Conservation (phyloP, 352 stramenopile genomes). For the Globisporangium acanthophoron region DNA sequence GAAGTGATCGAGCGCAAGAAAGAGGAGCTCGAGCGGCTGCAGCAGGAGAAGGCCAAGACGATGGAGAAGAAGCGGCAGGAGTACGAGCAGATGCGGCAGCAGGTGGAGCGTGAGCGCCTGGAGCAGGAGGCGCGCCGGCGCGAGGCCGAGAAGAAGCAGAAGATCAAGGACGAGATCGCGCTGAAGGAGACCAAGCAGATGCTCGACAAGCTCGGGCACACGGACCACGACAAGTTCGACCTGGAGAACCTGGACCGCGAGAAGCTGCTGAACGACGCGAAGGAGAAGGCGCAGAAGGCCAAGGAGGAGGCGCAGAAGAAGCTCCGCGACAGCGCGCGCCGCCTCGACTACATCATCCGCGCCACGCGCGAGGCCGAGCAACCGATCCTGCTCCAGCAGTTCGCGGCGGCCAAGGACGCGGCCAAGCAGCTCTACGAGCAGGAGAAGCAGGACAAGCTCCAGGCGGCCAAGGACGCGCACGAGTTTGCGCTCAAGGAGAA, state of each 20-base stretch:
- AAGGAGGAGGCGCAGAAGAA: constrained; percentile 94
- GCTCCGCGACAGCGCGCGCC: constrained; percentile 88
- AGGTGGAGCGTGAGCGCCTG: constrained; percentile 77
- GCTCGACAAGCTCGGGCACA: constrained; percentile 75
- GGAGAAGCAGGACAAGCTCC: constrained; percentile 78
- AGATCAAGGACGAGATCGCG: constrained; percentile 95
- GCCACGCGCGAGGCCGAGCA: constrained; percentile 95
- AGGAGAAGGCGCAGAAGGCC: constrained; percentile 93
- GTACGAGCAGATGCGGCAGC: constrained; percentile 60
- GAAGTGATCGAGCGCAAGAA: constrained; percentile 96
- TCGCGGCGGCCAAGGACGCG: constrained; percentile 72
- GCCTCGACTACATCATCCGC: constrained; percentile 95
- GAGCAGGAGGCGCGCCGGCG: constrained; percentile 72
- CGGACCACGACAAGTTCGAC: constrained; percentile 59
- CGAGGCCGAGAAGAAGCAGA: constrained; percentile 93
- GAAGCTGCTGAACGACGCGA: constrained; percentile 89
- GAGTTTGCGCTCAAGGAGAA: constrained; percentile 89
- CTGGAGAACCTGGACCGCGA: constrained; percentile 75
- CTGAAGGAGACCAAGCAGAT: constrained; percentile 87
- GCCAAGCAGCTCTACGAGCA: constrained; percentile 62
- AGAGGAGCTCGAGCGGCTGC: constrained; percentile 93
- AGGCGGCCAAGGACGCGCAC: constrained; percentile 83
- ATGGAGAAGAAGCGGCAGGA: constrained; percentile 81
- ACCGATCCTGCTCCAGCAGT: constrained; percentile 85
- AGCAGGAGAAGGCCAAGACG: constrained; percentile 89